Conservation (phyloP, 2,329 filamentous ascomycete genomes). For the Ophiocordyceps unilateralis region DNA sequence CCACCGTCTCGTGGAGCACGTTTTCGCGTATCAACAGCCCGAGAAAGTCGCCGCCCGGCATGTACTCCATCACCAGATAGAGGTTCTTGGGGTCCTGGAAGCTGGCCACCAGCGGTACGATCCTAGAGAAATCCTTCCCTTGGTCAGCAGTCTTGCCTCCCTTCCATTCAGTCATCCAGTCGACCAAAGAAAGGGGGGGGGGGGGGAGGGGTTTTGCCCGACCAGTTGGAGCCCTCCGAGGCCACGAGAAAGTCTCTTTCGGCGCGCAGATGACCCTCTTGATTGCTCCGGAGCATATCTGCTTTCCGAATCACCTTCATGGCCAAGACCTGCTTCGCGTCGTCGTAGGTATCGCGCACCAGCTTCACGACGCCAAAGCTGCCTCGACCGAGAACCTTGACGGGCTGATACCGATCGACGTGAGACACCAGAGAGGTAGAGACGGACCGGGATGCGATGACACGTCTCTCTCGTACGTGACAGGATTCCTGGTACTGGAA, state of each 20-base stretch:
- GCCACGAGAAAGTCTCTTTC: constrained; percentile 85
- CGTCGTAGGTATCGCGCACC: constrained; percentile 46
- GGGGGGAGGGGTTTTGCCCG: constrained; percentile 7
- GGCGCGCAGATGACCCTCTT: constrained; percentile 82
- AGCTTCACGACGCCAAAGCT: constrained; percentile 87
- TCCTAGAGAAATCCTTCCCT: constrained; percentile 35
- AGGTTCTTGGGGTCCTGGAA: constrained; percentile 76
- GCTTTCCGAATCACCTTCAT: constrained; percentile 97
- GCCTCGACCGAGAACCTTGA: constrained; percentile 77
- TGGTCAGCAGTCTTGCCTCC: background rate
- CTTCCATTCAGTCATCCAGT: no score
- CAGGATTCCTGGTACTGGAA: constrained; percentile 55
- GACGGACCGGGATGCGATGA: constrained; percentile 33
- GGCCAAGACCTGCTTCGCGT: constrained; percentile 50
- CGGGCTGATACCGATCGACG: constrained; percentile 45
- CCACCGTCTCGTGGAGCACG: constrained; percentile 58
- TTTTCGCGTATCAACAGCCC: constrained; percentile 74
- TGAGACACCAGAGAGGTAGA: no score
- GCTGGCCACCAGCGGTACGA: constrained; percentile 71
- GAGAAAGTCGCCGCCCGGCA: constrained; percentile 91
- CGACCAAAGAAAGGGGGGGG: no score
- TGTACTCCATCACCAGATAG: constrained; percentile 96
- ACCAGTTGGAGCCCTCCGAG: constrained; percentile 74
- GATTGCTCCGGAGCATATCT: constrained; percentile 76
- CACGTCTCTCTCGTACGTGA: constrained; percentile 56